Base-by-base conservation (phyloP, 2,329 filamentous ascomycete species). In the Ceratocystis cacaofunesta region DNA sequence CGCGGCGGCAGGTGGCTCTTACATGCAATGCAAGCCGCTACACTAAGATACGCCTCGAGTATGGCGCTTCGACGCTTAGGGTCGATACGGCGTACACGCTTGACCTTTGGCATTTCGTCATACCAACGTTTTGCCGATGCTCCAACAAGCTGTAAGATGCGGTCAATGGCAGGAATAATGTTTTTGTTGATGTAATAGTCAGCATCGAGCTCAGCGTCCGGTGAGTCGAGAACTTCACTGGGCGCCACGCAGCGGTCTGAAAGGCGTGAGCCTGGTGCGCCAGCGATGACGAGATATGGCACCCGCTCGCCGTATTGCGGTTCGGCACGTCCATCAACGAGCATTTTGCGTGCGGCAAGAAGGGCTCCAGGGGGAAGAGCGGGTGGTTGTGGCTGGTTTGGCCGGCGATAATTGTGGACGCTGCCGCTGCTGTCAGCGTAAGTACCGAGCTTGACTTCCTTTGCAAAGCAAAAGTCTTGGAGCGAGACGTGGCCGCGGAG, bases 151-250 rank as follows among this genome's bases (percentile, higher is more conserved):
- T 94, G 96, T 78, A 99, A 96, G 69, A 99, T 96, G 32, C 94
- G 86, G 74, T 97, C 92, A 0, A 99, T 81, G 0, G 94, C 94
- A 5, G 94, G 94, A 62, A 99, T 95, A 7, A 99, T 73, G 72
- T 96, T 97, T 77, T 96, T 97, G 19, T 83, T 85, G 71, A 99
- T 97, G 77, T 99, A 99, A 75, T 99, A 99, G 70, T 96, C 91
- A 0, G 92, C 87, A 72, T 99, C 94, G 19, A 99, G 82, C 70
- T 90, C 86, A 62, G 87, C 82, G 70, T 92, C 84, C 25, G 89
- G 84, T 69, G 89, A 89, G 64, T 83, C 78, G 1, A 97, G 80
- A 3, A 97, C 78, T 8, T 86, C 85, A 70, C 96, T 91, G 0
- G 94, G 94, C 41, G 90, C 84, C 0, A 99, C 89, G 72, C 91